Evolutionary conservation across 805 yeast species (phyloP), one percentile per base, ranked within the genome.

Genomic region (Lipomyces oligophaga): DNA sequence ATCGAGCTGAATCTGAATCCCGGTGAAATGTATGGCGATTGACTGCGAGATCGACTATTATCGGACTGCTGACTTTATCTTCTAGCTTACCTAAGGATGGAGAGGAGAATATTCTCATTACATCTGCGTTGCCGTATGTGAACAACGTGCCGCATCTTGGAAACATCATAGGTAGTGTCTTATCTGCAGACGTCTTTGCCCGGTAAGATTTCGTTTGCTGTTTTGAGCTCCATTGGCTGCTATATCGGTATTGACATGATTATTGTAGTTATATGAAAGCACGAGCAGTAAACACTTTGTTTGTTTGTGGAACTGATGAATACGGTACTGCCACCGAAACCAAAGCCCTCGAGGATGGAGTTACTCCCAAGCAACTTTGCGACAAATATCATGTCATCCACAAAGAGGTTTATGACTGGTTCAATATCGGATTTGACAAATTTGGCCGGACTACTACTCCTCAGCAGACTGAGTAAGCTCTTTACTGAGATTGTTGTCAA

Each of bases 251-350:
- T 3, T 18, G 10, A 3, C 22, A 5, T 24, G n/a, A n/a, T n/a
- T n/a, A n/a, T n/a, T n/a, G 2, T 32, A 80, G 97, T 63, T 93
- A 85, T 67, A 79, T 85, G 65, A 89, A 88, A 67, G 81, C 83
- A 60, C 80, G 96, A 73, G 85, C 87, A 67, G 82, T 83, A 70
- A 93, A 89, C 66, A 74, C 95, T 18, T 71, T 93, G 55, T 93
- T 72, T 62, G 70, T 93, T 47, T 88, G 98, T 69, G 99, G 99
- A 70, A 93, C 98, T 31, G 99, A 93, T 66, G 99, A 93, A 70
- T 93, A 93, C 65, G 99, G 99, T 65, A 93, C 99, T 47, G 99
- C 99, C 38, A 93, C 98, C 13, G 99, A 93, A 68, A 93, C 98
- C 24, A 93, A 90, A 70, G 98, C 98, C 8, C 70, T 93, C 41